phyloP scores from a whole-genome alignment of 169 alveolate species.

The Plasmodium relictum region DNA sequence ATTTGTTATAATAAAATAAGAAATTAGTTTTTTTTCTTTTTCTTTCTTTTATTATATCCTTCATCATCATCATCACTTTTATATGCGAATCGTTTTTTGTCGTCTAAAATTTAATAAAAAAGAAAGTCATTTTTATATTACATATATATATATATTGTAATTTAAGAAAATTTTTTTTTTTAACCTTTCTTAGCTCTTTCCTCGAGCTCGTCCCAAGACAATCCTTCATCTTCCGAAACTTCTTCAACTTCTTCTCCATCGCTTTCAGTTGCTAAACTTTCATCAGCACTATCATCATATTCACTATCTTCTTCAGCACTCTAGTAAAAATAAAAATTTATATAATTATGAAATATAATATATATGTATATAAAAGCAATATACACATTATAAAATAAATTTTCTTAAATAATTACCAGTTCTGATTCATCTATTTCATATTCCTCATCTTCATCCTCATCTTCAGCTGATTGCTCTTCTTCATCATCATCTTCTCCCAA shows the following conservation, averaged over 20 bases:
- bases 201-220: slow-evolving; percentile 92
- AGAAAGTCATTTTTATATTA: background rate
- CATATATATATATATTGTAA: background rate
- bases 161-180: background rate
- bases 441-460: slow-evolving; percentile 88
- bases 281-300: slow-evolving; percentile 84
- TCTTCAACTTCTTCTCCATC: slow-evolving; percentile 90
- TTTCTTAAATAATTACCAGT: slow-evolving; percentile 64
- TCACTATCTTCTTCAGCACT: slow-evolving; percentile 84
- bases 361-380: background rate
- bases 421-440: slow-evolving; percentile 83
- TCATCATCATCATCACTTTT: slow-evolving; percentile 76
- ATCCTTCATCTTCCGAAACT: slow-evolving; percentile 91
- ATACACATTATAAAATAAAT: background rate
- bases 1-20: background rate
- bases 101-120: slow-evolving; percentile 35
- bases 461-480: slow-evolving; percentile 87
- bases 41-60: slow-evolving; percentile 72
- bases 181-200: slow-evolving; percentile 80
- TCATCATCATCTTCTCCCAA: slow-evolving; percentile 91
- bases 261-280: slow-evolving; percentile 88
- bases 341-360: background rate
- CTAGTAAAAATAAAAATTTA: slow-evolving; percentile 6
- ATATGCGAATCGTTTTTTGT: slow-evolving; percentile 67
- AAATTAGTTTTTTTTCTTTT: slow-evolving; percentile 44